Conservation (phyloP, 805 yeast genomes). For the Cyberlindnera mississippiensis region DNA sequence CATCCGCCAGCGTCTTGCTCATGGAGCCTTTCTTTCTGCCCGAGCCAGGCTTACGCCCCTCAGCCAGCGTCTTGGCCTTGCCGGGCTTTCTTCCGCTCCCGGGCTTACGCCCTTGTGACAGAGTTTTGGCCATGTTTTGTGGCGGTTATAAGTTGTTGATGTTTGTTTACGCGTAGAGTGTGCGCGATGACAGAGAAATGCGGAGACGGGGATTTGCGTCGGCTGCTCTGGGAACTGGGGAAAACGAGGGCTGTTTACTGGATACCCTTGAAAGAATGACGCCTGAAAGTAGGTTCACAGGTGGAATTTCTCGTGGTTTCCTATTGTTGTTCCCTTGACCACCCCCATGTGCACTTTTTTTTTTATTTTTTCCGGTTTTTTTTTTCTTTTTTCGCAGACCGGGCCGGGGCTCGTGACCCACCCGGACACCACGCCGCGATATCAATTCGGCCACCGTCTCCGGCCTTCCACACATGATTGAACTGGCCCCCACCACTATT, state of each 20-base stretch:
- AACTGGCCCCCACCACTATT: no score
- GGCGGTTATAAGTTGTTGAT: not conserved
- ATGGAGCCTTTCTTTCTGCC: conserved; percentile 28
- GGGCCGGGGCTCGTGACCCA: no score
- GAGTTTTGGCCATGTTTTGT: conserved; percentile 26
- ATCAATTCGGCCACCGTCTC: no score
- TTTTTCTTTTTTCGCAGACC: not conserved
- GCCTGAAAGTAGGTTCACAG: no score
- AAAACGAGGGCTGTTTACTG: no score
- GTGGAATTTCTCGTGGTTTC: no score
- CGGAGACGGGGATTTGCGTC: not conserved
- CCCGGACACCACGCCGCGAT: no score
- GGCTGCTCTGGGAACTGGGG: no score
- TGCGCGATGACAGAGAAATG: not conserved
- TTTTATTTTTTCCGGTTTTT: not conserved
- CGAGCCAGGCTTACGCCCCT: conserved; percentile 28
- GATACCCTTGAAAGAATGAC: no score
- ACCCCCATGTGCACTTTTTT: no score
- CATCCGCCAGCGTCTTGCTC: conserved; percentile 25
- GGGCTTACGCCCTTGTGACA: conserved; percentile 28
- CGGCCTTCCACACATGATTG: no score
- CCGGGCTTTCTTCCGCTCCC: conserved; percentile 30
- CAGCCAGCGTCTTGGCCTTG: conserved; percentile 26
- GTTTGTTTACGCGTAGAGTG: not conserved
- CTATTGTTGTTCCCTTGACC: no score